Conservation (phyloP, 1,284 basidiomycete genomes). For the Phlebopus sp. region DNA sequence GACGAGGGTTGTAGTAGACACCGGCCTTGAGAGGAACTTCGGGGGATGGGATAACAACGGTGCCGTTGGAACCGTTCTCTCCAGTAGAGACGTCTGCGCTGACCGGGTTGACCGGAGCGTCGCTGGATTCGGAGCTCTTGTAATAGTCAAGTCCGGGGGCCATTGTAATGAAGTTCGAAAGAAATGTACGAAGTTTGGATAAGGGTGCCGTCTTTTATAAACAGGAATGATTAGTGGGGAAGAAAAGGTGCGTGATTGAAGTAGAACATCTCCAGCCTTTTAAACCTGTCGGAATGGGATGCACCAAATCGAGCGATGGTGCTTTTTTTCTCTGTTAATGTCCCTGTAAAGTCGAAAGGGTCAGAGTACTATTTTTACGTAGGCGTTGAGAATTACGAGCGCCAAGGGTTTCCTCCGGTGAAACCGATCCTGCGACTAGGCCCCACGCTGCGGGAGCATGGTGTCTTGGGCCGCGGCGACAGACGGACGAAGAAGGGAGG, state of each 20-base stretch:
- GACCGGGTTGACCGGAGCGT: neutral
- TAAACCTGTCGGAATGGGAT: constrained; percentile 12
- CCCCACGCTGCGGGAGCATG: constrained; percentile 11
- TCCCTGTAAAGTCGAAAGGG: constrained; percentile 19
- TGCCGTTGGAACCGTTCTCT: neutral
- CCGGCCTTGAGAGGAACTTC: constrained; percentile 14
- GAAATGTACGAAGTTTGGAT: constrained; percentile 4
- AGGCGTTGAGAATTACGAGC: constrained; percentile 8
- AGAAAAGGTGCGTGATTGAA: neutral
- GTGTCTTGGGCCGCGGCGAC: constrained; percentile 16
- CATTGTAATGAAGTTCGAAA: constrained; percentile 30
- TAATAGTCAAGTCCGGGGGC: constrained; percentile 42
- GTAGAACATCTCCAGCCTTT: constrained; percentile 13
- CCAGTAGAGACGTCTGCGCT: constrained; percentile 12
- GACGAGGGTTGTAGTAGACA: constrained; percentile 38
- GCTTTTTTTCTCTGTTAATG: constrained; percentile 10
- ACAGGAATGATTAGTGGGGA: constrained; percentile 20
- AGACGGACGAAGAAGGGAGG: constrained; percentile 13
- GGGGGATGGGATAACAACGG: constrained; percentile 12
- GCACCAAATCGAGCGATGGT: constrained; percentile 10
- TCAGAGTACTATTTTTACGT: constrained; percentile 22
- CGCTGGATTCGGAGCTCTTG: constrained; percentile 27
- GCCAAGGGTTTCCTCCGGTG: constrained; percentile 7
- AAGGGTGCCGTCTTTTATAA: constrained; percentile 18
- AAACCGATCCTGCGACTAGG: neutral